Evolutionary conservation across 306 rosid species (phyloP), one percentile per base, ranked within the genome.

Genomic region (Ammopiptanthus mongolicus): DNA sequence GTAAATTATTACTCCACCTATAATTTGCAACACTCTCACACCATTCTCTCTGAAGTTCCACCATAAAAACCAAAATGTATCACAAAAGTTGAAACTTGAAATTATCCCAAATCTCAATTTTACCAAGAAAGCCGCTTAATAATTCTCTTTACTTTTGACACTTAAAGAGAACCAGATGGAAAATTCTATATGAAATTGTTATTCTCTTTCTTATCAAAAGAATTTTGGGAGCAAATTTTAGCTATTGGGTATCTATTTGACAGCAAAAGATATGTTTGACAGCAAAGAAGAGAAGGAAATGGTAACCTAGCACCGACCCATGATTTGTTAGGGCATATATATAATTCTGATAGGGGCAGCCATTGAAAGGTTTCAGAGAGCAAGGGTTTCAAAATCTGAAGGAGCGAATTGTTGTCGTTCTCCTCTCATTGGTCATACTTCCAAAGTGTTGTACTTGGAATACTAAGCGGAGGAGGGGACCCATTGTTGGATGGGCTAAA

Each of bases 301-400:
- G 87, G 73, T 67, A 59, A 81, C 57, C 87, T 55, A 85, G 68
- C 87, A 82, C 93, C 92, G 92, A 87, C 93, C 89, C 91, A 67
- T 36, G 80, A 85, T 56, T 82, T 81, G 58, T 61, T 69, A 31
- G 80, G 46, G 86, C 79, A 83, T 79, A 76, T 41, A 83, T 79
- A 76, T 41, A 13, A 88, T 69, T 74, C 79, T 56, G 76, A 73
- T 10, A 46, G 5, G 76, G 86, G 91, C 83, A 82, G 84, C 82
- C 90, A 92, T 82, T 71, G 85, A 92, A 85, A 3, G 28, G 28
- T 96, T 96, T 77, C 86, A 74, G 73, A 73, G 72, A 73, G 91
- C 74, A 85, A 89, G 91, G 76, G 79, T 0, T 25, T 25, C 1
- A 3, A 25, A 25, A 25, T 25, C 1, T 25, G 28, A 25, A 25